A percentile compares a stretch with the other conserved stretches of the same genome.
These are phyloP conservation scores for Epichloe aotearoae DNA, from an alignment of 2,329 filamentous ascomycete species.

Conservation along the genomic window DNA sequence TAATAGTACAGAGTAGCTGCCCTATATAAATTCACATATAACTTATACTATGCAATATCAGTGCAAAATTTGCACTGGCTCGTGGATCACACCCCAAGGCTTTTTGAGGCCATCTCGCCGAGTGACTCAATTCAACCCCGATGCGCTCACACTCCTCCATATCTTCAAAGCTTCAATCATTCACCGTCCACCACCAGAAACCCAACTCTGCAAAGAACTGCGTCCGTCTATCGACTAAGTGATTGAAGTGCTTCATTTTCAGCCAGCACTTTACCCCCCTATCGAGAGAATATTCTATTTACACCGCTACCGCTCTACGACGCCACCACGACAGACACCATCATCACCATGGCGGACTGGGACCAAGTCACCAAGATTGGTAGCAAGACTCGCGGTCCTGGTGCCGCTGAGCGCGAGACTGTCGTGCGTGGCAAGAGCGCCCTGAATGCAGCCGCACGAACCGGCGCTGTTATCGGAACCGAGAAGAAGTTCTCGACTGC, in stretches of 20 bases:
- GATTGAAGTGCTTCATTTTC: neutral
- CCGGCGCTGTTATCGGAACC: conserved; percentile 61
- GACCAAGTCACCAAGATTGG: conserved; percentile 86
- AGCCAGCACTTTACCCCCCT: neutral
- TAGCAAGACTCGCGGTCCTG: conserved; percentile 61
- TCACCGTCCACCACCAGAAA: conserved; percentile 2
- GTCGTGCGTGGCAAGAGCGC: conserved; percentile 73
- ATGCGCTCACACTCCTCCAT: conserved; percentile 19
- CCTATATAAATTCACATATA: no score
- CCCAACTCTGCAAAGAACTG: neutral
- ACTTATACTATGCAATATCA: no score
- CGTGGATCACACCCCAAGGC: conserved; percentile 6
- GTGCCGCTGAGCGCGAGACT: conserved; percentile 59
- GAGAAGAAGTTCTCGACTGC: conserved; percentile 81
- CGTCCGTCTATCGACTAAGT: neutral
- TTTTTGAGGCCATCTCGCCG: conserved; percentile 18
- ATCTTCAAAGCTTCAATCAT: conserved; percentile 10
- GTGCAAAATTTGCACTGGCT: no score
- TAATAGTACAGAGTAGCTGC: no score
- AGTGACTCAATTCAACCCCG: conserved; percentile 22
- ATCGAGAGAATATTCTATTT: neutral
- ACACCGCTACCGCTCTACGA: neutral
- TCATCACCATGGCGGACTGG: conserved; percentile 62
- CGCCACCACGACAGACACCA: conserved; percentile 14
- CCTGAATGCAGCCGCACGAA: conserved; percentile 80